These are phyloP conservation scores for Microdochium nivale DNA, from an alignment of 2,329 filamentous ascomycete genomes.

Conservation along the genomic window DNA sequence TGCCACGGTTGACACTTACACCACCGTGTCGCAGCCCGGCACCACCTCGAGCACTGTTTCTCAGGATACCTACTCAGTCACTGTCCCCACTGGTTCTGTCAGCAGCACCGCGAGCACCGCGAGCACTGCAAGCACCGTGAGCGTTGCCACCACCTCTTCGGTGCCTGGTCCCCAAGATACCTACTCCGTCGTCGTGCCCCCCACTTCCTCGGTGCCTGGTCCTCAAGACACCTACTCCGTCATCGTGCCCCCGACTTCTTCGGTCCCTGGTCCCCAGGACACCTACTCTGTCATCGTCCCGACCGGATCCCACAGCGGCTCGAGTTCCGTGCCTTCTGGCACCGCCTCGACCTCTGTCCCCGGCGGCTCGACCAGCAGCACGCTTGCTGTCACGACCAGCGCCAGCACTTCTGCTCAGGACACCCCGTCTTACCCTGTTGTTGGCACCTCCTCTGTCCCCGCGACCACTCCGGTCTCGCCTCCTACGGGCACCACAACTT, in stretches of 20 bases:
- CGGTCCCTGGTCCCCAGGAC: background rate
- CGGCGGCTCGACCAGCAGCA: slow-evolving; percentile 14
- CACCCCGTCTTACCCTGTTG: slow-evolving; percentile 10
- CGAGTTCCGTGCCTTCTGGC: slow-evolving; percentile 4
- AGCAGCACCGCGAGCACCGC: slow-evolving; percentile 2
- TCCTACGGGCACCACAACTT: too few relatives aligned
- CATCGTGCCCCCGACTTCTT: slow-evolving; percentile 5
- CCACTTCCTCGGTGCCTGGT: background rate
- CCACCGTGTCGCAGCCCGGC: slow-evolving; percentile 8
- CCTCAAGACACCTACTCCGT: slow-evolving; percentile 3
- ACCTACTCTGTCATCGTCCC: slow-evolving; percentile 5
- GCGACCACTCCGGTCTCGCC: too few relatives aligned
- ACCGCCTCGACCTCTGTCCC: slow-evolving; percentile 6
- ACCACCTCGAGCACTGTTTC: slow-evolving; percentile 2
- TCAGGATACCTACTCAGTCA: background rate
- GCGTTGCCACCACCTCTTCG: slow-evolving; percentile 2
- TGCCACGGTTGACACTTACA: slow-evolving; percentile 8
- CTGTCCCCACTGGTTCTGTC: background rate
- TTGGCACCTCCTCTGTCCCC: slow-evolving; percentile 10
- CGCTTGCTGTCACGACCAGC: slow-evolving; percentile 5
- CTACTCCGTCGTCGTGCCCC: slow-evolving; percentile 5
- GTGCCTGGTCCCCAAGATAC: background rate
- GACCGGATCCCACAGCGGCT: slow-evolving; percentile 6
- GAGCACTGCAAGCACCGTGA: slow-evolving; percentile 3
- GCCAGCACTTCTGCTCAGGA: slow-evolving; percentile 6